Evolutionary conservation across 345 rosid genomes (phyloP), one percentile per base, ranked within the genome.

Genomic region (Cardiospermum halicacabum): DNA sequence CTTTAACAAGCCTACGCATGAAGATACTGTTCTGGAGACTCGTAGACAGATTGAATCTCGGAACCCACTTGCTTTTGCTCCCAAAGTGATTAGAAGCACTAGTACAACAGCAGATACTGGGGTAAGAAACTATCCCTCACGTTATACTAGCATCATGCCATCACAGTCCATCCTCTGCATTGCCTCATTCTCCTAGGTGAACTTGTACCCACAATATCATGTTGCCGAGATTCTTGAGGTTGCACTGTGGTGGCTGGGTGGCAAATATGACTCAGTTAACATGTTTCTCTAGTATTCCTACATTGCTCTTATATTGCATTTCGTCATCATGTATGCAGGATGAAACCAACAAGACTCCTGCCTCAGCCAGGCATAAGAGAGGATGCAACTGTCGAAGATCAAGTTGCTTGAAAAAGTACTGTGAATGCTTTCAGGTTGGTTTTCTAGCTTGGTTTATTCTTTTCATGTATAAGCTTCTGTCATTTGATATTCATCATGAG

Each of bases 321-420:
- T 32, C 22, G 31, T 19, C 50, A 71, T 60, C 60, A 22, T 42
- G 71, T 30, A 16, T 68, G 67, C 69, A 83, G 91, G 87, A 74
- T 26, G 93, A 80, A 72, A 53, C 47, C 48, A 80, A 36, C 70
- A 80, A 80, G 70, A 82, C 97, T 70, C 94, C 92, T 22, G 86
- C 78, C 47, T 84, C 92, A 70, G 90, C 89, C 55, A 81, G 91
- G 75, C 97, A 90, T 67, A 81, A 71, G 60, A 81, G 81, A 72
- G 97, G 97, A 75, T 90, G 97, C 84, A 88, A 84, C 76, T 90
- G 97, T 71, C 85, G 50, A 72, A 88, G 71, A 72, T 90, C 95
- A 63, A 78, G 81, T 51, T 90, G 97, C 80, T 74, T 77, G 55
- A 85, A 89, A 82, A 87, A 74, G 75, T 89, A 89, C 65, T 86